These are phyloP conservation scores for Cordyceps javanica DNA, from an alignment of 2,329 filamentous ascomycete species.

Conservation along the genomic window DNA sequence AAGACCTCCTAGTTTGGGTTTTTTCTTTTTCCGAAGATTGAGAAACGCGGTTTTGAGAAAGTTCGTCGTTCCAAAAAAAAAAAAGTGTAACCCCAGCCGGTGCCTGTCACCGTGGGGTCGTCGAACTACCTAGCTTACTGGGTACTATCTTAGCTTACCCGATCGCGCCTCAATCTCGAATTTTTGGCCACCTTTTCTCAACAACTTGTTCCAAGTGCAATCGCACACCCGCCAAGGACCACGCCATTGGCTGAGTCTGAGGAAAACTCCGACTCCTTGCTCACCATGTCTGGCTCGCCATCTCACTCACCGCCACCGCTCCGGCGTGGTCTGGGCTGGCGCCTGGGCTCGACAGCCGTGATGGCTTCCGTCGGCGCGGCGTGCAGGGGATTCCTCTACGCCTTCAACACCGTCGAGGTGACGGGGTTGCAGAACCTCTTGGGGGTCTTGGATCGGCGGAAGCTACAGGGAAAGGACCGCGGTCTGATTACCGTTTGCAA, in stretches of 20 bases:
- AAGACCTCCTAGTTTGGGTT: background rate
- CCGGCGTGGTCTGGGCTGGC: conserved; percentile 61
- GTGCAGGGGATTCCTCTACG: conserved; percentile 68
- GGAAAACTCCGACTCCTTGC: background rate
- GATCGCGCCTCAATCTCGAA: background rate
- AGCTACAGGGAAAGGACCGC: conserved; percentile 57
- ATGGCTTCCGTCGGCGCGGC: conserved; percentile 69
- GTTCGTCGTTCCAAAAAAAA: background rate
- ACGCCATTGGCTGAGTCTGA: conserved; percentile 10
- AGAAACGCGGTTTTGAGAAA: background rate
- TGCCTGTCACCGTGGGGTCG: conserved; percentile 1
- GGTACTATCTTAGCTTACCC: background rate
- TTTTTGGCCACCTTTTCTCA: background rate
- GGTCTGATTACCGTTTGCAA: conserved; percentile 70
- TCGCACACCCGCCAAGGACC: conserved; percentile 2
- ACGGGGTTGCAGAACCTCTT: conserved; percentile 72
- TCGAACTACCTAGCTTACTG: background rate
- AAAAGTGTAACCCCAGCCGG: background rate
- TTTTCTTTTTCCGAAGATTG: no score
- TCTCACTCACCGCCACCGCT: conserved; percentile 17
- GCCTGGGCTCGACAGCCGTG: conserved; percentile 63
- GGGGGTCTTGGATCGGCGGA: conserved; percentile 65
- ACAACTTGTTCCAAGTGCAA: background rate
- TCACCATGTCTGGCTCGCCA: conserved; percentile 17
- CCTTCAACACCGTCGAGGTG: conserved; percentile 68